Base-by-base conservation (phyloP, 768 basidiomycete genomes). In the Calocera viscosa region DNA sequence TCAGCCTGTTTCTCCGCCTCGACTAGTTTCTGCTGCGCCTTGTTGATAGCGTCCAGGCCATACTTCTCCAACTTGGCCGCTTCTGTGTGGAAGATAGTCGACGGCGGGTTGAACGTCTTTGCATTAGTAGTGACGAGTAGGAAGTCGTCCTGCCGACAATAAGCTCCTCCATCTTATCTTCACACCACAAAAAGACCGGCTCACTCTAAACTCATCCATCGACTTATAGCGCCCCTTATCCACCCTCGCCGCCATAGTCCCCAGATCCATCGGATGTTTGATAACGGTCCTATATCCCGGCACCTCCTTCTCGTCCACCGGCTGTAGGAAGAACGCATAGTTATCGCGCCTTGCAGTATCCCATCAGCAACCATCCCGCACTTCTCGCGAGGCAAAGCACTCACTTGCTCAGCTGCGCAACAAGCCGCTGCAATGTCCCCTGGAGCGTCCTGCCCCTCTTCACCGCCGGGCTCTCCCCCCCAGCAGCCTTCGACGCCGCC, bases 241-340 rank as follows among this genome's bases (percentile, higher is more conserved):
- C 49, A 94, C 88, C 76, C 94, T 95, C 66, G 79, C 78, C 22
- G 86, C 77, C 79, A 98, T 89, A 0, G 93, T 94, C 0, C 90
- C 89, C 66, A 98, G 80, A 72, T 97, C 94, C 94, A 97, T 98
- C 7, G 94, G 93, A 22, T 81, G 80, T 71, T 88, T 86, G 64
- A 98, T 84, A 63, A 86, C 77, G 78, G 88, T 84, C 14, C 78
- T 67, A 70, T 88, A 88, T 0, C 84, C 84, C 12, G 85, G 81
- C 0, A 89, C 85, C 69, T 82, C 80, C 1, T 77, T 74, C 0
- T 76, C 74, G 73, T 90, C 81, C 5, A 91, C 90, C 1, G 89
- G 89, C 39, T 75, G 72, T 66, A 90, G 75, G 74, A 91, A 91
- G 76, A 91, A 91, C 1, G 87, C 89, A 79, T 91, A 91, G 75